These are phyloP conservation scores for Neostapfia colusana DNA, from an alignment of 176 grass and related monocot genomes.

Conservation along the genomic window DNA sequence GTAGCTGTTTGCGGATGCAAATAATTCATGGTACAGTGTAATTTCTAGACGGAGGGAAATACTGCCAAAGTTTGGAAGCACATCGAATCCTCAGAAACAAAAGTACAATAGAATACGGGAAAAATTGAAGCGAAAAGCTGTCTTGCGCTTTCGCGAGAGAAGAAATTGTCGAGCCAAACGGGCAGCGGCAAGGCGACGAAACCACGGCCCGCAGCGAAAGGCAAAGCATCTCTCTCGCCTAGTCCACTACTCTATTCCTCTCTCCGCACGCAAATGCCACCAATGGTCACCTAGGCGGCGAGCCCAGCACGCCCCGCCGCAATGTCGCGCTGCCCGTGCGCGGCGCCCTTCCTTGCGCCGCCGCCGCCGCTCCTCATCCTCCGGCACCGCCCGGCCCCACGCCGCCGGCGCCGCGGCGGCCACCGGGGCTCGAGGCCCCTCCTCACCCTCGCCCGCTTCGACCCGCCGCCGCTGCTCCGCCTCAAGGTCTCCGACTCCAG, in stretches of 20 bases:
- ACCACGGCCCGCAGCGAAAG: slow-evolving; percentile 40
- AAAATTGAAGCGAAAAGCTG: not conserved
- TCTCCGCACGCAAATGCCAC: slow-evolving; percentile 56
- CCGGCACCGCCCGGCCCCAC: slow-evolving; percentile 13
- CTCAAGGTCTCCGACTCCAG: slow-evolving; percentile 50
- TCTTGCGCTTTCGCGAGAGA: not conserved
- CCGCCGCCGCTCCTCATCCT: slow-evolving; percentile 32
- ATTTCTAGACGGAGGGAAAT: not conserved
- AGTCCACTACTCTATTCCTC: slow-evolving; percentile 1
- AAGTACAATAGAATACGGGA: not conserved
- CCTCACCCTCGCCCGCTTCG: slow-evolving; percentile 44
- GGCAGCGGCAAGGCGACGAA: slow-evolving; percentile 25
- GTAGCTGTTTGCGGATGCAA: not conserved
- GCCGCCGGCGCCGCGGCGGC: slow-evolving; percentile 8
- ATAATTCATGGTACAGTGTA: not conserved
- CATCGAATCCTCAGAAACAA: not conserved
- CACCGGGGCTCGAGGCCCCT: slow-evolving; percentile 14
- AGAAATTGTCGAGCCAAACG: not conserved
- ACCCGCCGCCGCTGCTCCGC: slow-evolving; percentile 32
- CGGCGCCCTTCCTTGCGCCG: slow-evolving; percentile 57
- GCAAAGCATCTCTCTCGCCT: slow-evolving; percentile 39
- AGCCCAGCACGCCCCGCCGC: slow-evolving; percentile 36
- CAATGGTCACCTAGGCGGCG: slow-evolving; percentile 57
- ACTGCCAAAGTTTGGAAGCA: not conserved
- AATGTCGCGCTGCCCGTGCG: slow-evolving; percentile 59